Base-by-base conservation (phyloP, 164 flowering plant species). In the Liquidambar formosana region DNA sequence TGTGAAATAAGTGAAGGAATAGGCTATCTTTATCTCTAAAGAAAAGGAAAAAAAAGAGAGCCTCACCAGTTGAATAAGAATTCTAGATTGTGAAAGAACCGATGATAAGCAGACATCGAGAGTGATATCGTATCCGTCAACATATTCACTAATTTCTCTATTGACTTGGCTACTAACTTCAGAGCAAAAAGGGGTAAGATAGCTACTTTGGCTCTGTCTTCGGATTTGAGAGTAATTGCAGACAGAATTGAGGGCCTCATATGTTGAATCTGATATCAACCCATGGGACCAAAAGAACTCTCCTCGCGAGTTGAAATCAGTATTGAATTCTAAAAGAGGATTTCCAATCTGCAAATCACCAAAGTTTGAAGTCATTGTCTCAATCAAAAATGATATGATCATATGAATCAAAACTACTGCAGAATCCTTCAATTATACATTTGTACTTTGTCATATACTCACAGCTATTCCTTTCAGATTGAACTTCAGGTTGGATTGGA, bases 211-310 rank as follows among this genome's bases (percentile, higher is more conserved):
- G 48, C 86, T 88, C 68, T 94, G 94, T 4, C 97, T 81, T 61
- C 90, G 91, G 61, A 82, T 88, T 27, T 92, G 81, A 0, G 99
- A 94, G 68, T 94, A 94, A 68, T 92, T 94, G 70, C 99, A 94
- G 14, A 65, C 71, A 21, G 85, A 76, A 68, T 92, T 88, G 86
- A 94, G 92, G 75, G 88, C 64, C 58, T 68, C 82, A 75, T 85
- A 91, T 11, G 99, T 88, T 2, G 96, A 57, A 77, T 93, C 98
- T 8, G 98, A 88, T 83, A 93, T 89, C 73, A 93, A 63, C 2
- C 98, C 98, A 73, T 91, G 98, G 70, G 98, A 91, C 98, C 98
- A 93, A 61, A 91, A 85, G 73, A 63, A 93, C 68, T 91, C 97
- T 0, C 93, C 95, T 72, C 94, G 83, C 11, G 98, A 89, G 69